Evolutionary conservation across 129 eudicot species (phyloP), one percentile per base, ranked within the genome.

Genomic region (Chrysanthemum makinoi): DNA sequence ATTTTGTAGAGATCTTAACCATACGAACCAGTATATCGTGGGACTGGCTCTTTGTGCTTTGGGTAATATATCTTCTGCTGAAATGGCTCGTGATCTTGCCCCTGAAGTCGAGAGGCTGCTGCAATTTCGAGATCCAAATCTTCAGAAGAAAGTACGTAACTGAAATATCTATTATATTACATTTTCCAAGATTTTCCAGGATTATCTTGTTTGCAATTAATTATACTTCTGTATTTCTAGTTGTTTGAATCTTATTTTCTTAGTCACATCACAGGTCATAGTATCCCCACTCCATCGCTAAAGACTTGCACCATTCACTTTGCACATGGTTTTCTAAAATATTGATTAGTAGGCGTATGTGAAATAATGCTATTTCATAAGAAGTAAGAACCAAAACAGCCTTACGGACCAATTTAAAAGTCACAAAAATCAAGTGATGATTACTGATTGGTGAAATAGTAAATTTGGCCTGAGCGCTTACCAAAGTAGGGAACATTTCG

Each of bases 31-130:
- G 46, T 72, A 33, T 48, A 33, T 26, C 53, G 50, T 24, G 47
- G 47, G 17, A 61, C 49, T 6, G 69, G 26, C 20, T 49, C 62
- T 73, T 72, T 12, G 33, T 63, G 43, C 70, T 50, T 47, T 52
- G 33, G 54, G 18, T 19, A 19, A 59, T 59, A 22, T 20, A 61
- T 11, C 19, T 61, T 61, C 98, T 72, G 98, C 98, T 56, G 98
- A 89, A 82, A 89, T 94, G 98, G 98, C 98, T 66, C 97, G 98
- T 77, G 98, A 94, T 80, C 98, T 94, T 63, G 97, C 96, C 5
- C 96, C 97, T 64, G 98, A 94, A 86, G 98, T 94, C 30, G 98
- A 94, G 81, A 78, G 93, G 77, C 75, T 94, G 71, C 89, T 94
- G 75, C 95, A 89, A 76, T 94, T 94, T 73, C 85, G 98, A 73